Evolutionary conservation across 2,329 filamentous ascomycete species (phyloP).

Genomic region (Emergomyces orientalis): DNA sequence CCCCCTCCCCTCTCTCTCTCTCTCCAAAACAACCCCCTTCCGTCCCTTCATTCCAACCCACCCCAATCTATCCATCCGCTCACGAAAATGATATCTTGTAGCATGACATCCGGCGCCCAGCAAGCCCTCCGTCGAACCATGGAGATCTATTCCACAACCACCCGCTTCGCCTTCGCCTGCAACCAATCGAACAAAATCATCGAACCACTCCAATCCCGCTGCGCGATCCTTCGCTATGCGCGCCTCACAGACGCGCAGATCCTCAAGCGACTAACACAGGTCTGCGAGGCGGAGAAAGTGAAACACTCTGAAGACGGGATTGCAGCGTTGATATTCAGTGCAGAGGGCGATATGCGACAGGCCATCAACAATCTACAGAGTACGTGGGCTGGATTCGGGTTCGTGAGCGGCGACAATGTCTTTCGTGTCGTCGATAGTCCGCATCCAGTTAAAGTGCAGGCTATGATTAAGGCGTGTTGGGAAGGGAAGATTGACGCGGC

Average conservation of each 20-base stretch:
- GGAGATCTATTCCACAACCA: slow-evolving; percentile 97
- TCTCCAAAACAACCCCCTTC: no score
- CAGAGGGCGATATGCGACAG: slow-evolving; percentile 97
- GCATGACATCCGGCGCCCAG: slow-evolving; percentile 93
- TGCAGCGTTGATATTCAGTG: slow-evolving; percentile 91
- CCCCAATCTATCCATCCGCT: no score
- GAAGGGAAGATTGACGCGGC: slow-evolving; percentile 85
- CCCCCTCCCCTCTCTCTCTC: neutral
- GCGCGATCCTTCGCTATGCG: slow-evolving; percentile 88
- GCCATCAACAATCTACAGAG: slow-evolving; percentile 98
- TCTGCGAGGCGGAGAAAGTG: slow-evolving; percentile 85
- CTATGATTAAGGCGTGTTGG: slow-evolving; percentile 95
- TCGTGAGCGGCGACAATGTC: slow-evolving; percentile 95
- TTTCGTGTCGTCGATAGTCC: slow-evolving; percentile 96
- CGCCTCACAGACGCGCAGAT: slow-evolving; percentile 87
- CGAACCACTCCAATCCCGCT: slow-evolving; percentile 93
- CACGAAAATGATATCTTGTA: slow-evolving; percentile 21
- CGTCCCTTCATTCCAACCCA: no score
- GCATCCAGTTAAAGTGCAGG: slow-evolving; percentile 96
- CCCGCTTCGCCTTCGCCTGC: slow-evolving; percentile 93
- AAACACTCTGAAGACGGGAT: slow-evolving; percentile 87
- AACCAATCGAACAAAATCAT: slow-evolving; percentile 99
- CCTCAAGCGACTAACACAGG: slow-evolving; percentile 80
- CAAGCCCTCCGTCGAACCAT: slow-evolving; percentile 91
- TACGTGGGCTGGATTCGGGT: slow-evolving; percentile 85